Conservation (phyloP, 352 stramenopile genomes). For the Blastocystis sp. region DNA sequence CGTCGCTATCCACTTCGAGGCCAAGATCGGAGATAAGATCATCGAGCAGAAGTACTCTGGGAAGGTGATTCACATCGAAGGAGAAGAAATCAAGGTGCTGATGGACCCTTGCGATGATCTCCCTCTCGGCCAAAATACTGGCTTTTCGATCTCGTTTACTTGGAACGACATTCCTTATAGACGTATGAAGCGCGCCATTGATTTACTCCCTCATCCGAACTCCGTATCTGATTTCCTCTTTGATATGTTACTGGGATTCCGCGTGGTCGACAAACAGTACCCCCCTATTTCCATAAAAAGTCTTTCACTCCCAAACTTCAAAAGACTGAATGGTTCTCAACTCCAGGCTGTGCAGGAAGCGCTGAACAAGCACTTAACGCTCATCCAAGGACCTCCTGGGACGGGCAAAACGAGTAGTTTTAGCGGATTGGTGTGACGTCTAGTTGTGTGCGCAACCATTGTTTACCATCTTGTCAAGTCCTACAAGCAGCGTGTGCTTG, state of each 20-base stretch:
- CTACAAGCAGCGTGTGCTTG: conserved; percentile 86
- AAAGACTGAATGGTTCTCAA: conserved; percentile 87
- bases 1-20: conserved; percentile 64
- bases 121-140: conserved; percentile 86
- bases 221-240: conserved; percentile 97
- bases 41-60: conserved; percentile 61
- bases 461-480: conserved; percentile 98
- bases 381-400: conserved; percentile 94
- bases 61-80: conserved; percentile 64
- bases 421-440: not conserved
- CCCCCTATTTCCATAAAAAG: not conserved
- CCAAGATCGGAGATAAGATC: not conserved
- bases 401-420: conserved; percentile 84
- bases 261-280: conserved; percentile 87
- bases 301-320: conserved; percentile 83
- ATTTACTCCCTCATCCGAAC: conserved; percentile 94
- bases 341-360: conserved; percentile 87
- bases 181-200: conserved; percentile 95
- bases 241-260: conserved; percentile 94
- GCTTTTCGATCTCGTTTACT: conserved; percentile 93
- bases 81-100: conserved; percentile 65
- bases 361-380: conserved; percentile 88
- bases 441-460: conserved; percentile 90
- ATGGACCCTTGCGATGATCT: conserved; percentile 63
- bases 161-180: conserved; percentile 98